Evolutionary conservation across 352 stramenopile species (phyloP).

Genomic region (Phytopythium ostracodes): DNA sequence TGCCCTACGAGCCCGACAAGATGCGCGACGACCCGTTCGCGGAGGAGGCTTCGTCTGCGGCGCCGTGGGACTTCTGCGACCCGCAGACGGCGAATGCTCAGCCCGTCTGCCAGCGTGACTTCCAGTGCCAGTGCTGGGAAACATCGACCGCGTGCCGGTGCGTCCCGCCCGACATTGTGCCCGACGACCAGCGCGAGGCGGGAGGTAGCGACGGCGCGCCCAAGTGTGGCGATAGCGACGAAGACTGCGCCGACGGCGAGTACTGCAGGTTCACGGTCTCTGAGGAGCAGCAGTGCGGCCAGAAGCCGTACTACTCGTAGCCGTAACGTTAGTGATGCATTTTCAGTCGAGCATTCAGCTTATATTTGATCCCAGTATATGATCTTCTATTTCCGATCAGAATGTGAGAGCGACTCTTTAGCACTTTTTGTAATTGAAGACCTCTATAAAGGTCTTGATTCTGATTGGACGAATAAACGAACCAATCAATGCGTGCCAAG

Average conservation of each 20-base stretch:
- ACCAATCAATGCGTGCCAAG: constrained; percentile 21
- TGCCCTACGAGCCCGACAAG: constrained; percentile 27
- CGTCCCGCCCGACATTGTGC: constrained; percentile 34
- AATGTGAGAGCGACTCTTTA: no score
- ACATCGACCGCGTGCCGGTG: constrained; percentile 16
- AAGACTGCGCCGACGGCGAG: constrained; percentile 19
- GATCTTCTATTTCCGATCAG: background rate
- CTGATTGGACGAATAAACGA: background rate
- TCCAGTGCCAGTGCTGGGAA: constrained; percentile 24
- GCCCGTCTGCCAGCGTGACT: constrained; percentile 37
- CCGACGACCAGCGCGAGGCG: constrained; percentile 2
- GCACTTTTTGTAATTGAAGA: no score
- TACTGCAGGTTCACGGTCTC: constrained; percentile 41
- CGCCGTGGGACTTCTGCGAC: constrained; percentile 32
- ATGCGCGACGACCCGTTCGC: constrained; percentile 33
- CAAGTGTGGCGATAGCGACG: constrained; percentile 17
- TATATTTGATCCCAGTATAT: background rate
- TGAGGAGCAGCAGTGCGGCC: constrained; percentile 26
- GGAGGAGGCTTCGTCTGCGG: constrained; percentile 20
- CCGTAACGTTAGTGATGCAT: background rate
- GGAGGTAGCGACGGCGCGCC: constrained; percentile 15
- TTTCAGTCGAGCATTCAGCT: background rate
- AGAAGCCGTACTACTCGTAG: constrained; percentile 39
- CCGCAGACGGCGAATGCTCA: constrained; percentile 24
- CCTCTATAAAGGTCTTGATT: background rate